Conservation (phyloP, 495 filamentous ascomycete genomes). For the Hyphodiscus hymeniophilus region DNA sequence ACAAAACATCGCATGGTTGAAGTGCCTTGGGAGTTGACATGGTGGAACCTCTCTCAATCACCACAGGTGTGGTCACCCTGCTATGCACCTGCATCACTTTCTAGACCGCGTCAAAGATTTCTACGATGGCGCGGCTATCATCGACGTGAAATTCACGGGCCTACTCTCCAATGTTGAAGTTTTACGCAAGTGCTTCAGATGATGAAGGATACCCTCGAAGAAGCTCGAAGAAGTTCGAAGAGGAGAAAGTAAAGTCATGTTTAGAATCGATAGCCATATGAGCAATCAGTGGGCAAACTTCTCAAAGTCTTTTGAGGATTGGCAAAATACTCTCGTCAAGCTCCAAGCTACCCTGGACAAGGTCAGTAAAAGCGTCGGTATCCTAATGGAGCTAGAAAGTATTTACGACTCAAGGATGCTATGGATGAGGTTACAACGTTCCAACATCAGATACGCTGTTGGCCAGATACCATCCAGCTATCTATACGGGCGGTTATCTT, state of each 20-base stretch:
- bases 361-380: constrained; percentile 9
- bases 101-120: constrained; percentile 10
- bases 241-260: constrained; percentile 1
- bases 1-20: too few species aligned
- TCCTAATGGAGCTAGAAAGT: constrained; percentile 11
- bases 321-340: constrained; percentile 4
- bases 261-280: constrained; percentile 11
- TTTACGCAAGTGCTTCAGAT: constrained; percentile 9
- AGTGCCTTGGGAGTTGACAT: too few species aligned
- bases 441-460: constrained; percentile 11
- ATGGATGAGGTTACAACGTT: constrained; percentile 8
- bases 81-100: constrained; percentile 8
- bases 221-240: constrained; percentile 13
- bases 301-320: constrained; percentile 10
- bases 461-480: constrained; percentile 6
- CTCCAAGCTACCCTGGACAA: constrained; percentile 8
- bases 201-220: constrained; percentile 16
- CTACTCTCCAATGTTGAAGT: constrained; percentile 11
- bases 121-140: constrained; percentile 4
- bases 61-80: constrained; percentile 4
- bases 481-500: constrained; percentile 13
- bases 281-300: constrained; percentile 12
- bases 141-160: constrained; percentile 9
- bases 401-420: constrained; percentile 2
- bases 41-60: constrained; percentile 12